Base-by-base conservation (phyloP, 805 yeast genomes). In the Wickerhamomyces pijperi region DNA sequence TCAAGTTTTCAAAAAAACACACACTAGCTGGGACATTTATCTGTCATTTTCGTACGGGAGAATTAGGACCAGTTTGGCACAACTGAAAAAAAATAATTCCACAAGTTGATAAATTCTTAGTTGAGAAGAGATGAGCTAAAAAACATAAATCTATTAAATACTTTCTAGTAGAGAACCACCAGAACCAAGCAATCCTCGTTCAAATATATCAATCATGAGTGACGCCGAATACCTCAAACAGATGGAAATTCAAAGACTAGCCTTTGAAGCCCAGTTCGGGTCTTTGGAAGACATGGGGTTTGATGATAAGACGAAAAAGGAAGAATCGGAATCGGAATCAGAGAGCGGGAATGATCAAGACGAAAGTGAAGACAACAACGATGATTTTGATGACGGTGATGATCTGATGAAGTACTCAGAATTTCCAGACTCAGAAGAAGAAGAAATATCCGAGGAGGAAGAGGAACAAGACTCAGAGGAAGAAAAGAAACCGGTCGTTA, bases 181-280 rank as follows among this genome's bases (percentile, higher is more conserved):
- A n/a, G n/a, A n/a, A n/a, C n/a, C n/a, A n/a, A n/a, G n/a, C n/a
- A n/a, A n/a, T n/a, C n/a, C n/a, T n/a, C n/a, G n/a, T n/a, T 21
- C 9, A 21, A 21, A 21, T 21, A 21, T 21, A 21, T 21, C 9
- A 21, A 21, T 21, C 6, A 39, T 32, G 37, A 32, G 36, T 29
- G 49, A 46, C 18, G 46, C 41, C 0, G 50, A 47, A 14, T 44
- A 47, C 20, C 16, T 35, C 32, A 38, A 34, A 19, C 39, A 39
- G 3, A 33, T 76, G 54, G 82, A 76, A 50, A 47, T 63, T 18
- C 82, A 78, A 50, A 59, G 84, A 40, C 53, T 61, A 19, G 72
- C 74, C 31, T 78, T 78, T 51, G 84, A 78, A 49, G 72, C 73
- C 3, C 82, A 76, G 55, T 78, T 78, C 50, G 83, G 83, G 0